Conservation (phyloP, 257 asterid genomes). For the Ajuga chamaepitys region DNA sequence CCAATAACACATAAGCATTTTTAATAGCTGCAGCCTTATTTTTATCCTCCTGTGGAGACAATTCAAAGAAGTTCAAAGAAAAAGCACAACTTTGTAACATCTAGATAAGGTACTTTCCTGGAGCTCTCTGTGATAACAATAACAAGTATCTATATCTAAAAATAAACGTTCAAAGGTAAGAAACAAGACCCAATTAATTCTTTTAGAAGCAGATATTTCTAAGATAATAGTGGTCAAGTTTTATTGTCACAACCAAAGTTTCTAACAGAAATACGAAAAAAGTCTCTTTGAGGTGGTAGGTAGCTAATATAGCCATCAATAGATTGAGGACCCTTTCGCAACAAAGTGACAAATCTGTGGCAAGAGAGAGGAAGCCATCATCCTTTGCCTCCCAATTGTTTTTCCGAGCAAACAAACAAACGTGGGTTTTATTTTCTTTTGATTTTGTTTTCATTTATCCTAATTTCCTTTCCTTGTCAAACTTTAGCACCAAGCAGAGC, state of each 20-base stretch:
- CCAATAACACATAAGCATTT: conserved; percentile 93
- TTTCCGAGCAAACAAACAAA: neutral
- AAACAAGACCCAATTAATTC: neutral
- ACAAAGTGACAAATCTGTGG: neutral
- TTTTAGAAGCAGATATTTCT: neutral
- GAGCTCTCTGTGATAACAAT: conserved; percentile 9
- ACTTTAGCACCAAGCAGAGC: neutral
- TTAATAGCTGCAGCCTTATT: conserved; percentile 92
- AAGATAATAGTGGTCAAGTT: neutral
- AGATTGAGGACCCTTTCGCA: neutral
- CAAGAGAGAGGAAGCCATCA: neutral
- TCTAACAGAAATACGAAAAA: no score
- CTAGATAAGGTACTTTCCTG: conserved; percentile 6
- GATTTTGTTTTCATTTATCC: neutral
- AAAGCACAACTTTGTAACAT: conserved; percentile 11
- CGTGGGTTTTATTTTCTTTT: neutral
- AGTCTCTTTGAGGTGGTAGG: neutral
- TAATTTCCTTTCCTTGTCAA: neutral
- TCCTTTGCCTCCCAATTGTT: neutral
- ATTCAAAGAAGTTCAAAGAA: neutral
- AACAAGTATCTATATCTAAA: neutral
- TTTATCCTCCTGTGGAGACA: conserved; percentile 64
- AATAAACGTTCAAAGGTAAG: neutral
- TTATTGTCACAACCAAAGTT: neutral
- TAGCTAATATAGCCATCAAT: neutral